Evolutionary conservation across 2,329 filamentous ascomycete species (phyloP).

Genomic region (Cordyceps cicadae): DNA sequence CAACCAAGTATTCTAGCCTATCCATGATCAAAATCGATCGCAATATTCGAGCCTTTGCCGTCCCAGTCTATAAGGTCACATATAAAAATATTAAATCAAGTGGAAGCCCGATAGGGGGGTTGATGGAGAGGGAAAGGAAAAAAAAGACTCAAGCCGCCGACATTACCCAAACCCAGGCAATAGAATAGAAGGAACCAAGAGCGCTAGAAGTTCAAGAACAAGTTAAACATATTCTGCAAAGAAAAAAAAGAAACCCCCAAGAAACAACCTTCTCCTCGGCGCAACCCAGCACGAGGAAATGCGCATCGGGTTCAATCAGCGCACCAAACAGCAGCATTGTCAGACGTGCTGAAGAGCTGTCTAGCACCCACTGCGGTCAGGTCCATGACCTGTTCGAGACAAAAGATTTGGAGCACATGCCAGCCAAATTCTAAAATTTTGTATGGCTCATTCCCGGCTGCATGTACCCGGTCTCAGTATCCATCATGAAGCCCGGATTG

Average conservation of each 20-base stretch:
- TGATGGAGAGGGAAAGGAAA: background rate
- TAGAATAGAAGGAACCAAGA: background rate
- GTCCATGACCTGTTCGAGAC: background rate
- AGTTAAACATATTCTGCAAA: background rate
- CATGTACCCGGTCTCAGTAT: background rate
- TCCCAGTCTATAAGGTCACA: background rate
- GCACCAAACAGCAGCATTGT: background rate
- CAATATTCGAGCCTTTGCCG: background rate
- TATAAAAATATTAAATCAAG: background rate
- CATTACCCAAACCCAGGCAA: background rate
- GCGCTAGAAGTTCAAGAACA: background rate
- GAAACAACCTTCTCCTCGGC: too few species aligned
- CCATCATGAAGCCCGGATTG: background rate
- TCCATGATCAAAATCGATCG: background rate
- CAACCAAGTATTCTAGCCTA: background rate
- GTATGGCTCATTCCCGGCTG: background rate
- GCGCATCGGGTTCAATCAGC: background rate
- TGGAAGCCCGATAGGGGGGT: background rate
- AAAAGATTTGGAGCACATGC: background rate
- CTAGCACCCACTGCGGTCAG: background rate
- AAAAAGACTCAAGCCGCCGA: background rate
- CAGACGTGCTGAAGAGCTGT: background rate
- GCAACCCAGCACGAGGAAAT: background rate
- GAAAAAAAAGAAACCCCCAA: background rate
- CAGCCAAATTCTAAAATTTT: background rate